Conservation (phyloP, 202 grass and related monocot species). For the Cymbopogon flexuosus region DNA sequence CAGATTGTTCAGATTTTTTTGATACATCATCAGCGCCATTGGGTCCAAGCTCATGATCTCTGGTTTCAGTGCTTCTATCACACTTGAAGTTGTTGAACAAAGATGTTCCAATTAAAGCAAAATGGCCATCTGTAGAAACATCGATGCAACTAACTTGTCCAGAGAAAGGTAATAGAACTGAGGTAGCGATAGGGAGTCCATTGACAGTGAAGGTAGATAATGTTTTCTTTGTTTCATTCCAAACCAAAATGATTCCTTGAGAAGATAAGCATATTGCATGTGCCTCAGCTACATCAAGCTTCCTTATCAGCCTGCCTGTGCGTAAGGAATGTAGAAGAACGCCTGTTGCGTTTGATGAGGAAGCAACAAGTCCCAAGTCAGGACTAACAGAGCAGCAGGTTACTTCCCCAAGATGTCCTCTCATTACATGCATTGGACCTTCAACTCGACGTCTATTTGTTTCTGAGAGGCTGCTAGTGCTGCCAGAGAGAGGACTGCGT, state of each 20-base stretch:
- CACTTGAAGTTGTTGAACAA: constrained; percentile 44
- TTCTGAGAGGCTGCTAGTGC: constrained; percentile 50
- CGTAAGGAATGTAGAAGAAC: constrained; percentile 91
- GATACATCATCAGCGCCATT: constrained; percentile 19
- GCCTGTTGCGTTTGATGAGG: constrained; percentile 65
- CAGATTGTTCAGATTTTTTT: constrained; percentile 20
- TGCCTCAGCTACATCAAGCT: constrained; percentile 55
- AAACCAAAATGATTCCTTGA: constrained; percentile 82
- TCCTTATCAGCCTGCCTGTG: constrained; percentile 76
- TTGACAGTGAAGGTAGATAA: constrained; percentile 94
- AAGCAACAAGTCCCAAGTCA: constrained; percentile 82
- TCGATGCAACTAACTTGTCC: constrained; percentile 84
- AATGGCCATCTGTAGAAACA: constrained; percentile 80
- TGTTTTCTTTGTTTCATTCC: constrained; percentile 72
- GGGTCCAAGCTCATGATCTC: constrained; percentile 26
- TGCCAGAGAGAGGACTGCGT: constrained; percentile 54
- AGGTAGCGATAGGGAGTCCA: constrained; percentile 67
- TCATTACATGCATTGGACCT: constrained; percentile 89
- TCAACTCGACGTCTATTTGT: constrained; percentile 63
- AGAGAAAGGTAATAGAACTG: constrained; percentile 61
- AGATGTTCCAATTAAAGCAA: constrained; percentile 67
- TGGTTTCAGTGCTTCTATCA: constrained; percentile 33
- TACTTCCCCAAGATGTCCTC: constrained; percentile 91
- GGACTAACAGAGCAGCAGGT: constrained; percentile 78
- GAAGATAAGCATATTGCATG: constrained; percentile 68